Percentiles rank a stretch among this genome's conserved stretches.
Evolutionary conservation across 805 yeast species (phyloP).

Genomic region (Sungouiella blattae): DNA sequence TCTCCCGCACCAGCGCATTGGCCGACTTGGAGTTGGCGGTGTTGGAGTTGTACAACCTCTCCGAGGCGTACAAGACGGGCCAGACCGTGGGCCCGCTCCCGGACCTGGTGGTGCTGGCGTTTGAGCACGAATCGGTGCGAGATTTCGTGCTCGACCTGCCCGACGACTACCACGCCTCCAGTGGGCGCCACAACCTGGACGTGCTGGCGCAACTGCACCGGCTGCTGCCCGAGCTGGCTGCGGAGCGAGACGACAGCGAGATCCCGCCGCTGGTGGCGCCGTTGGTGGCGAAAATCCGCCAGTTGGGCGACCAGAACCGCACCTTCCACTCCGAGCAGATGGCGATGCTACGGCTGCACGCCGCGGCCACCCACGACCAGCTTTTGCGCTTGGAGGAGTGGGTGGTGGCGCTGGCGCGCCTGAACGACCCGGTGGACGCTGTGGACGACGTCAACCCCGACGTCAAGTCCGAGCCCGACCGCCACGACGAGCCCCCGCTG

Average conservation of each 20-base stretch:
- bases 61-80: slow-evolving; percentile 29
- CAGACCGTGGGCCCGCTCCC: slow-evolving; percentile 4
- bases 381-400: neutral
- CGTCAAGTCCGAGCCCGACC: no score
- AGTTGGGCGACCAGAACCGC: neutral
- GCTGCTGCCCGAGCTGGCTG: no score
- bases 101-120: no score
- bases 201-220: no score
- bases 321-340: neutral
- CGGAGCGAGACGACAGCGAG: no score
- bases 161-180: no score
- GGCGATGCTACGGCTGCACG: slow-evolving; percentile 2
- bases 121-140: no score
- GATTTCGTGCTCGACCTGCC: no score
- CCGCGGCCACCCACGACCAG: neutral
- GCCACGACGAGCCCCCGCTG: no score
- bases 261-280: slow-evolving; percentile 1
- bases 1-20: slow-evolving; percentile 18
- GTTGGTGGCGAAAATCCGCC: neutral
- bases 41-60: slow-evolving; percentile 26
- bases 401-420: neutral
- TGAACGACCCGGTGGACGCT: neutral
- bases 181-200: no score
- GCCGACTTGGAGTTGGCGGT: slow-evolving; percentile 27
- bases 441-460: neutral